These are phyloP conservation scores for Aspergillus sp. DNA, from an alignment of 2,329 filamentous ascomycete genomes.

Conservation along the genomic window DNA sequence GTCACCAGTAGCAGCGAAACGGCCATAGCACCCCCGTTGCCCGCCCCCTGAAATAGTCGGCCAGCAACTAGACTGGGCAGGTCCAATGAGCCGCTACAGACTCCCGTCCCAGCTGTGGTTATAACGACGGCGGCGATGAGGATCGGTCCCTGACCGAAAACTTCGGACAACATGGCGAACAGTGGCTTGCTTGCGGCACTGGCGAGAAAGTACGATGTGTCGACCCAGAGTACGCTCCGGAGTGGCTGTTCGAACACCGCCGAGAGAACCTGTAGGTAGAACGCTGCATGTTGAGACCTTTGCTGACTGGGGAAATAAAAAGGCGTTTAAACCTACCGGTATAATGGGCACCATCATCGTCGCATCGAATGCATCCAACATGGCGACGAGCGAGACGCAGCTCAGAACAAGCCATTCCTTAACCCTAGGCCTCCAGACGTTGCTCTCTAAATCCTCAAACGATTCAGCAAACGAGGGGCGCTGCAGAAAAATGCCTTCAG, in stretches of 20 bases:
- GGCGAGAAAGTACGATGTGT: conserved; percentile 48
- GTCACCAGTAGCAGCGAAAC: conserved; percentile 45
- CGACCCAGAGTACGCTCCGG: conserved; percentile 50
- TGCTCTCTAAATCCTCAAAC: conserved; percentile 12
- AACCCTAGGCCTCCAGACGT: conserved; percentile 39
- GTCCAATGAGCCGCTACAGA: conserved; percentile 42
- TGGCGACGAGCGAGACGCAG: conserved; percentile 45
- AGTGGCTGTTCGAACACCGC: conserved; percentile 34
- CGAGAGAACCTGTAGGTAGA: conserved; percentile 29
- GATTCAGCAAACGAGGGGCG: conserved; percentile 9
- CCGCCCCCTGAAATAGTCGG: conserved; percentile 47
- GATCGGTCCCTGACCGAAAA: conserved; percentile 49
- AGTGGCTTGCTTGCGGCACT: conserved; percentile 29
- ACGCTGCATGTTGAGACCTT: conserved; percentile 2
- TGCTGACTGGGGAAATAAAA: neutral
- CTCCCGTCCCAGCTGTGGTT: conserved; percentile 48
- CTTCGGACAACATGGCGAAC: conserved; percentile 31
- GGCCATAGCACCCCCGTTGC: conserved; percentile 46
- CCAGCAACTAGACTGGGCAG: conserved; percentile 44
- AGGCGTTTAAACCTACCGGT: conserved; percentile 35
- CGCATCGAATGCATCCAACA: conserved; percentile 52
- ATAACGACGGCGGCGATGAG: conserved; percentile 45
- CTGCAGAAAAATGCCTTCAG: conserved; percentile 4
- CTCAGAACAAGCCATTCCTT: conserved; percentile 44
- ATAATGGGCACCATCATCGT: conserved; percentile 49